phyloP scores from a whole-genome alignment of 257 asterid genomes.

The Solanum corneliomulleri region DNA sequence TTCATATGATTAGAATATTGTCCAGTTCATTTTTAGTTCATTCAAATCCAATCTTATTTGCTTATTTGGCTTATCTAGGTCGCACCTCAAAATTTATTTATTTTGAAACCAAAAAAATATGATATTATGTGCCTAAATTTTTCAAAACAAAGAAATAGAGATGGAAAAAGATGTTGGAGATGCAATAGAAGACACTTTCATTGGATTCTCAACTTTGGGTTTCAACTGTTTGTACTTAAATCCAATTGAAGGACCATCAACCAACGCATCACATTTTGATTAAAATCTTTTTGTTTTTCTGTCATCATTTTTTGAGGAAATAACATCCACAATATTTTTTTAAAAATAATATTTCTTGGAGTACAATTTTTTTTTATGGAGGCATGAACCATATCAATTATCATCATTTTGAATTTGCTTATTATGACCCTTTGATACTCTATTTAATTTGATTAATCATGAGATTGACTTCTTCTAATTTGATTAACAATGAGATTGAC shows the following conservation, averaged over 20 bases:
- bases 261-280: neutral
- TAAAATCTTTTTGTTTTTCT: neutral
- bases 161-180: neutral
- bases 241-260: neutral
- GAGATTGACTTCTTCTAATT: neutral
- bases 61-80: too few relatives aligned
- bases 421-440: neutral
- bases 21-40: neutral
- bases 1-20: neutral
- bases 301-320: neutral
- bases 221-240: neutral
- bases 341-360: neutral
- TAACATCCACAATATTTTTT: neutral
- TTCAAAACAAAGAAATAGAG: neutral
- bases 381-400: neutral
- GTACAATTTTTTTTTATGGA: neutral
- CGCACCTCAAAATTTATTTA: too few relatives aligned
- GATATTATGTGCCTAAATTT: neutral
- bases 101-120: neutral
- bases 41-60: neutral
- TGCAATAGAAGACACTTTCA: neutral
- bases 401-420: neutral
- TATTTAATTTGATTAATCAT: neutral
- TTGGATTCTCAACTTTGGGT: slow-evolving; percentile 5
- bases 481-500: neutral